Conservation (phyloP, 2,329 filamentous ascomycete genomes). For the Colletotrichum coccodes region DNA sequence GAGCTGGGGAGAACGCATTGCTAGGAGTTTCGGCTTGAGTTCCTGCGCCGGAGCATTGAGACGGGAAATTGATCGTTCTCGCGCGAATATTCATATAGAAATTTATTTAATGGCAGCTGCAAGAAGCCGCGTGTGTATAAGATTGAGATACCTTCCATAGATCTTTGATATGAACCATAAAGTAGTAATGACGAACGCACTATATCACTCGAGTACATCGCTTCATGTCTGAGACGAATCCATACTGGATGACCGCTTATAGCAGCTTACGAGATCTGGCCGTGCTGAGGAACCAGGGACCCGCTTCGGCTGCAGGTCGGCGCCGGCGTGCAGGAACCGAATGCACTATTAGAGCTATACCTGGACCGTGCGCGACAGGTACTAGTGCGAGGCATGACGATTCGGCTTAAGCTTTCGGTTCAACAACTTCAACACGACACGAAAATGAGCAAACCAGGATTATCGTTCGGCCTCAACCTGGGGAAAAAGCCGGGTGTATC, state of each 20-base stretch:
- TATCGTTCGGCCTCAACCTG: slow-evolving; percentile 68
- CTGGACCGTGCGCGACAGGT: slow-evolving; percentile 10
- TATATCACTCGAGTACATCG: neutral
- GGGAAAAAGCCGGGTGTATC: slow-evolving; percentile 64
- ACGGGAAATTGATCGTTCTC: neutral
- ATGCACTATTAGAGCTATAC: slow-evolving; percentile 1
- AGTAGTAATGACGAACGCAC: neutral
- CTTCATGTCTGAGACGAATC: neutral
- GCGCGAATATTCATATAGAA: slow-evolving; percentile 13
- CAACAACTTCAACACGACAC: neutral
- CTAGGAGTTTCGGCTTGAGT: slow-evolving; percentile 33
- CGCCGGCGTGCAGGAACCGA: neutral
- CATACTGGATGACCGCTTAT: neutral
- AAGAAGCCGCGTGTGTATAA: slow-evolving; percentile 3
- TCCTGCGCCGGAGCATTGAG: slow-evolving; percentile 19
- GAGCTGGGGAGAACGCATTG: slow-evolving; percentile 35
- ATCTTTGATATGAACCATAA: slow-evolving; percentile 1
- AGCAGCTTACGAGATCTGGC: neutral
- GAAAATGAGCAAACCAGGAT: slow-evolving; percentile 58
- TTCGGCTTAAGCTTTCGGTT: neutral
- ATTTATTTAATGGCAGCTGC: slow-evolving; percentile 12
- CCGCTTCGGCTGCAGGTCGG: slow-evolving; percentile 12
- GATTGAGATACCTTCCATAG: slow-evolving; percentile 19
- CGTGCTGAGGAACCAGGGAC: neutral
- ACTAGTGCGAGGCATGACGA: neutral